Conservation (phyloP, 495 filamentous ascomycete genomes). For the Neurospora sublineolata region DNA sequence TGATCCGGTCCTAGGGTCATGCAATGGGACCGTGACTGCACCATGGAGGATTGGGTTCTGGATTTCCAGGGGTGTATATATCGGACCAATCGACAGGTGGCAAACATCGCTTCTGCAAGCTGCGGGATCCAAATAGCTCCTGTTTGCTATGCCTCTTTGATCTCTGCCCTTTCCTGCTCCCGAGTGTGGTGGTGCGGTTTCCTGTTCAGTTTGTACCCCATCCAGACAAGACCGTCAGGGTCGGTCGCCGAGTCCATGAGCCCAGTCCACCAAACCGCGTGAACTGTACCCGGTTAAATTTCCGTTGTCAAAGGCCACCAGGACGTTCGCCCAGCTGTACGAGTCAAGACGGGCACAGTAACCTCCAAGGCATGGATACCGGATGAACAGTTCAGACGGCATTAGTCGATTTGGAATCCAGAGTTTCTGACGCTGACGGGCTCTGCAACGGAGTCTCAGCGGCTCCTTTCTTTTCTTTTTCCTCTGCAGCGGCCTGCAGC, state of each 20-base stretch:
- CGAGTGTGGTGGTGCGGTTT: neutral
- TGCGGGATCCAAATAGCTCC: neutral
- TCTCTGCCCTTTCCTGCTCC: neutral
- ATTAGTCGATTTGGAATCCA: neutral
- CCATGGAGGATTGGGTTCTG: neutral
- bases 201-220: neutral
- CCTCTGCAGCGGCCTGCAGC: neutral
- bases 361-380: neutral
- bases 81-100: neutral
- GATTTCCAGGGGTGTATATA: neutral
- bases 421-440: neutral
- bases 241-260: neutral
- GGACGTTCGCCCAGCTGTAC: neutral
- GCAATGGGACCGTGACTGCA: neutral
- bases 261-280: neutral
- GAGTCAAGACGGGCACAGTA: neutral
- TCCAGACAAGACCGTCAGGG: neutral
- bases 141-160: neutral
- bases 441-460: too few species aligned
- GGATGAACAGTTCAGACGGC: neutral
- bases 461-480: neutral
- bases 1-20: neutral
- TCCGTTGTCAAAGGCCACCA: neutral
- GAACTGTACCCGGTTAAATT: neutral
- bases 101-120: neutral